A percentile compares a stretch with the other conserved stretches of the same genome.
phyloP scores from a whole-genome alignment of 2,329 filamentous ascomycete genomes.

The Ophiostoma himal-ulmi region DNA sequence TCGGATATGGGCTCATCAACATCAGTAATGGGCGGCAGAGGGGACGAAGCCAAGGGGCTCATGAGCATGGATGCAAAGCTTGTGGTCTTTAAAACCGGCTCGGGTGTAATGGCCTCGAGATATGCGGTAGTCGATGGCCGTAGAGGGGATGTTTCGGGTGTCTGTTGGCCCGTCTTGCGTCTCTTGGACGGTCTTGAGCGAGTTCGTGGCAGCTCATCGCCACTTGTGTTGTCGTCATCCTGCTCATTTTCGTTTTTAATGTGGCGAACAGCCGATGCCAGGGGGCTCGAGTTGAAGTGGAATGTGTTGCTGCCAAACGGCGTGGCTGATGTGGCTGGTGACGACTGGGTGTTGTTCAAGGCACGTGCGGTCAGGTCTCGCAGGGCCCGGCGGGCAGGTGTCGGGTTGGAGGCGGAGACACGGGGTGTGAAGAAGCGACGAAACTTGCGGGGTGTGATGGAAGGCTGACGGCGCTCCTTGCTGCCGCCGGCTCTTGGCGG shows the following conservation, averaged over 20 bases:
- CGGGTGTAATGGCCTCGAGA: slow-evolving; percentile 19
- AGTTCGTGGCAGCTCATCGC: slow-evolving; percentile 8
- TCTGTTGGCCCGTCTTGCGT: slow-evolving; percentile 36
- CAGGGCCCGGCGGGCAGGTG: slow-evolving; percentile 38
- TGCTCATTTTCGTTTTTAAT: slow-evolving; percentile 25
- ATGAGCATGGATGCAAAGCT: slow-evolving; percentile 29
- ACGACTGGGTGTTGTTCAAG: slow-evolving; percentile 38
- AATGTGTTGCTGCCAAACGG: not conserved
- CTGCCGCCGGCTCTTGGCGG: slow-evolving; percentile 28
- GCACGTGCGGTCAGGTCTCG: slow-evolving; percentile 38
- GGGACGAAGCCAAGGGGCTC: slow-evolving; percentile 38
- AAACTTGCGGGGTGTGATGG: slow-evolving; percentile 51
- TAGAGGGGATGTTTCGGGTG: slow-evolving; percentile 37
- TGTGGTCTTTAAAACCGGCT: slow-evolving; percentile 12
- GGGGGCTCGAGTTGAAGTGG: slow-evolving; percentile 31
- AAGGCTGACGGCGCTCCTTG: slow-evolving; percentile 47
- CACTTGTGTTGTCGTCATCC: slow-evolving; percentile 30
- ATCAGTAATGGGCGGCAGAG: slow-evolving; percentile 28
- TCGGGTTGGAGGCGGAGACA: slow-evolving; percentile 34
- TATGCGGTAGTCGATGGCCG: slow-evolving; percentile 28
- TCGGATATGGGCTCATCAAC: slow-evolving; percentile 31
- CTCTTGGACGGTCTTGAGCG: slow-evolving; percentile 33
- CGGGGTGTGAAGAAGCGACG: slow-evolving; percentile 48
- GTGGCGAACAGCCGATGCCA: slow-evolving; percentile 29
- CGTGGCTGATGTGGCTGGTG: slow-evolving; percentile 26